These are phyloP conservation scores for Ceratobasidium sp. DNA, from an alignment of 1,284 basidiomycete species.

Conservation along the genomic window DNA sequence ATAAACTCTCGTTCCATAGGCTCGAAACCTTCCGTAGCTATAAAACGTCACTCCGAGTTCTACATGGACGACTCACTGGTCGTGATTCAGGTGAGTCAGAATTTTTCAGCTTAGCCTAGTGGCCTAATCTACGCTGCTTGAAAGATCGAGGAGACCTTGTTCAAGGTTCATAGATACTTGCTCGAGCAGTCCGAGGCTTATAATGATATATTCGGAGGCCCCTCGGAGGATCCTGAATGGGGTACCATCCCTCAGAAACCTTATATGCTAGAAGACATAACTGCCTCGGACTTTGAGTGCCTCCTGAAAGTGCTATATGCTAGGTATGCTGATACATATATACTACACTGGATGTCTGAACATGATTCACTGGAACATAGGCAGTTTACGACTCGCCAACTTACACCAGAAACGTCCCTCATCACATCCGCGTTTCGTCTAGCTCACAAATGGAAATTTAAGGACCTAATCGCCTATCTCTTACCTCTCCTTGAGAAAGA, in stretches of 20 bases:
- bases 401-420: constrained; percentile 14
- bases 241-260: constrained; percentile 12
- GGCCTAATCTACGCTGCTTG: no score
- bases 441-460: constrained; percentile 43
- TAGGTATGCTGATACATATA: background rate
- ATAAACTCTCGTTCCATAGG: no score
- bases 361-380: background rate
- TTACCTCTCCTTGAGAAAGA: constrained; percentile 22
- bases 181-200: constrained; percentile 24
- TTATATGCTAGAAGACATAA: constrained; percentile 1
- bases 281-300: constrained; percentile 14
- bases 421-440: constrained; percentile 40
- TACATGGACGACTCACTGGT: no score
- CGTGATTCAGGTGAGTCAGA: no score
- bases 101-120: no score
- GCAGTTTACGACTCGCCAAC: constrained; percentile 7
- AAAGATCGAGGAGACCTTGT: background rate
- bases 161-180: constrained; percentile 27
- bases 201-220: constrained; percentile 2
- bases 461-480: constrained; percentile 11
- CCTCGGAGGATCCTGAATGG: background rate
- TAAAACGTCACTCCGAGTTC: no score
- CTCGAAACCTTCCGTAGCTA: no score
- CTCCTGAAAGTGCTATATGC: constrained; percentile 23
- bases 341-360: background rate